Evolutionary conservation across 1,284 basidiomycete genomes (phyloP), one percentile per base, ranked within the genome.

Genomic region (Apiotrichum sp.): DNA sequence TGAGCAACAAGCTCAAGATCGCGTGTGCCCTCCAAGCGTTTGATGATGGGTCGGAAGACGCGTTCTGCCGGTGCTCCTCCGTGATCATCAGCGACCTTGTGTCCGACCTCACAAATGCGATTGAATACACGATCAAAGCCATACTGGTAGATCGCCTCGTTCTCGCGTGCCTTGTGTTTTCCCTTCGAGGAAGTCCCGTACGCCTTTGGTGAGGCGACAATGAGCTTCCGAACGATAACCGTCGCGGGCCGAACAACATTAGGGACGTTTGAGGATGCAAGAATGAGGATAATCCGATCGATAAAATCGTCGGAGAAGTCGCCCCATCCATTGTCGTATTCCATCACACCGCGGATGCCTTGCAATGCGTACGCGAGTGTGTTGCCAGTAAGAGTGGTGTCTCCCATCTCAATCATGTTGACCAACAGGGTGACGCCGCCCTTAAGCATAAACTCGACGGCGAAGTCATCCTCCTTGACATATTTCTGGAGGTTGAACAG

Each of bases 161-260:
- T n/a, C 22, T 57, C 53, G 7, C 42, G 48, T 8, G 59, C 58
- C 39, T 57, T 56, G 43, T 56, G 46, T 38, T 56, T 59, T n/a
- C 61, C 65, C 56, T 65, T 65, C 3, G 42, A 13, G 14, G 54
- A 46, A 5, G 14, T n/a, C 44, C 44, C 44, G 22, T 40, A 43
- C 35, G 52, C 16, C 31, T 63, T 62, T 7, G 67, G 67, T 6
- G 64, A 63, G 3, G 73, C 68, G 35, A 70, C 63, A 50, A 73
- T 64, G 14, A 74, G 63, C 55, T 71, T 73, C n/a, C 71, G 65
- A 33, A 70, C 52, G 38, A 74, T 70, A 4, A 70, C 69, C n/a
- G 92, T 96, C 1, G 93, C 92, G 10, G 93, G 93, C n/a, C 93
- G 85, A 65, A 90, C 89, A 62, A 98, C 88, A 64, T 98, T 98